phyloP scores from a whole-genome alignment of 176 grass and related monocot species.

The Rhipidocladum racemiflorum region DNA sequence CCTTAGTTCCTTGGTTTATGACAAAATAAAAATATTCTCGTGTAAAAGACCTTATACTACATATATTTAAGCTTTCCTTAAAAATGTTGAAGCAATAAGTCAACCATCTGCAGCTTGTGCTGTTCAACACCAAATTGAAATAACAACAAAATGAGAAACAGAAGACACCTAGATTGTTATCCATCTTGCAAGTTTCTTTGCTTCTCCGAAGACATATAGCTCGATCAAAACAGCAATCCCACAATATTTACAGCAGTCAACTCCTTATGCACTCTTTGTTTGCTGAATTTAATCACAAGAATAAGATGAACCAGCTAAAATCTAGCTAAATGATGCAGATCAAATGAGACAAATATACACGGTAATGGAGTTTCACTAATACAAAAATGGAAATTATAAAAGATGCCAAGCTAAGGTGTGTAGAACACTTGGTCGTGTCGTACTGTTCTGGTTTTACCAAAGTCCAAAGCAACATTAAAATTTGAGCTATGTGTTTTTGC shows the following conservation, averaged over 20 bases:
- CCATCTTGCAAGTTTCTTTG: not conserved
- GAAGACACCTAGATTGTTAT: not conserved
- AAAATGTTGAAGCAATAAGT: constrained; percentile 7
- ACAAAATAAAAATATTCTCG: not conserved
- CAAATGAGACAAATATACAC: not conserved
- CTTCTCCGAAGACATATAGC: not conserved
- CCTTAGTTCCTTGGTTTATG: not conserved
- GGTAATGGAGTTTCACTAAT: not conserved
- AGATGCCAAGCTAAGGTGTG: not conserved
- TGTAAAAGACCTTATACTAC: not conserved
- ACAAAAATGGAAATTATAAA: not conserved
- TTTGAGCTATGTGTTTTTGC: not conserved
- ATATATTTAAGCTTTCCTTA: not conserved
- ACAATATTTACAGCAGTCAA: not conserved
- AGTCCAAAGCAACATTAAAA: constrained; percentile 2
- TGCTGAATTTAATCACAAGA: constrained; percentile 36
- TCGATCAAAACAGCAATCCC: constrained; percentile 3
- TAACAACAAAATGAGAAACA: not conserved
- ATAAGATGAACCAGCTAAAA: constrained; percentile 10
- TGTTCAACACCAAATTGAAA: not conserved
- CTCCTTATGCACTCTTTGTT: constrained; percentile 35
- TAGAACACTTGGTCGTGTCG: not conserved
- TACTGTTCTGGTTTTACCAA: not conserved
- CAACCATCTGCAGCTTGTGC: not conserved
- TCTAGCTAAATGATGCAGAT: not conserved